These are phyloP conservation scores for Xylariaceae sp. DNA, from an alignment of 2,329 filamentous ascomycete species.

Conservation along the genomic window DNA sequence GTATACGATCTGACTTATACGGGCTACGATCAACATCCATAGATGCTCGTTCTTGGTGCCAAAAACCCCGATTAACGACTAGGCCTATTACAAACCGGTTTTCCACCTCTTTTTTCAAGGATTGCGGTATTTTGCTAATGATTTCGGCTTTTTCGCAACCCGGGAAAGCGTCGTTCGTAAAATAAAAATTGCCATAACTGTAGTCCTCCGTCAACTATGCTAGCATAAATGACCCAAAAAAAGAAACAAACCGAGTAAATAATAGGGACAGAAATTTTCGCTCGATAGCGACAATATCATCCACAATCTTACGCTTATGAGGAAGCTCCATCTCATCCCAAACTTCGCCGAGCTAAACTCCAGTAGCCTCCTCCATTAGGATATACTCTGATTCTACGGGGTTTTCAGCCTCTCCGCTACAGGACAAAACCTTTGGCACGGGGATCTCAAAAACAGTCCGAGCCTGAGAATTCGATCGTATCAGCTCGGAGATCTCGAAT, in stretches of 20 bases:
- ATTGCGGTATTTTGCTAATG: background rate
- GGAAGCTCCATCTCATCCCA: constrained; percentile 1
- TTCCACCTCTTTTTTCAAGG: background rate
- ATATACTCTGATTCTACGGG: constrained; percentile 6
- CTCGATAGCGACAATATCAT: constrained; percentile 1
- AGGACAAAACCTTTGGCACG: constrained; percentile 6
- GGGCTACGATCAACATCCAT: constrained; percentile 5
- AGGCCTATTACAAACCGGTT: constrained; percentile 5
- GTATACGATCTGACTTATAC: background rate
- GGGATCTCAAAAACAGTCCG: constrained; percentile 3
- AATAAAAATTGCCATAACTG: constrained; percentile 7
- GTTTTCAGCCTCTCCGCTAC: constrained; percentile 4
- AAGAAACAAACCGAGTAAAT: constrained; percentile 3
- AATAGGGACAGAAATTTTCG: constrained; percentile 2
- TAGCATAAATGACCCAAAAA: background rate
- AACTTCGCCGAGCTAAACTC: constrained; percentile 1
- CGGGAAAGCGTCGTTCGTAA: background rate
- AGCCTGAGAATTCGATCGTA: background rate
- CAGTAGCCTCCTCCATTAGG: constrained; percentile 6
- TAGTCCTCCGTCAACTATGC: background rate
- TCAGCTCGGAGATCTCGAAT: background rate
- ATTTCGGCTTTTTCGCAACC: constrained; percentile 1
- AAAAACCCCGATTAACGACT: background rate
- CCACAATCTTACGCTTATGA: background rate
- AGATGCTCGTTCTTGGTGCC: constrained; percentile 1